A percentile compares a stretch with the other conserved stretches of the same genome.
phyloP scores from a whole-genome alignment of 2,329 filamentous ascomycete species.

The Phialemoniopsis sp. region DNA sequence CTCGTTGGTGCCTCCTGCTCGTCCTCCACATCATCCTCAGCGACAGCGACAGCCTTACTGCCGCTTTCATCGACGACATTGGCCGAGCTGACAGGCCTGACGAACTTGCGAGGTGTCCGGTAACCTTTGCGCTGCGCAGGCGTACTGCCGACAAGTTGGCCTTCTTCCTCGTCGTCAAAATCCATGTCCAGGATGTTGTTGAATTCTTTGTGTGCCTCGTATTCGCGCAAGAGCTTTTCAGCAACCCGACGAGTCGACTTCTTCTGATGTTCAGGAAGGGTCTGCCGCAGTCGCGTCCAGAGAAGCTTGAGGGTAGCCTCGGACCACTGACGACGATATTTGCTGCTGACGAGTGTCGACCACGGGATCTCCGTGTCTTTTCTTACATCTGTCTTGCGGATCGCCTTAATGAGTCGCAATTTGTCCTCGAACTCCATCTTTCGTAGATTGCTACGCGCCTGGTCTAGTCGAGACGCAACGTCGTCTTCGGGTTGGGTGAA shows the following conservation, averaged over 20 bases:
- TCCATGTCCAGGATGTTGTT: conserved; percentile 8
- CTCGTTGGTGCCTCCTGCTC: conserved; percentile 14
- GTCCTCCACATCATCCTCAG: conserved; percentile 11
- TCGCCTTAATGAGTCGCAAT: conserved; percentile 34
- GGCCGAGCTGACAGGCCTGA: neutral
- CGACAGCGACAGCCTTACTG: conserved; percentile 8
- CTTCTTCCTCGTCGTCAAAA: conserved; percentile 3
- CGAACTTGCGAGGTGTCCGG: conserved; percentile 1
- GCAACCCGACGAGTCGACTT: conserved; percentile 8
- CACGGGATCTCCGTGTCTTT: conserved; percentile 46
- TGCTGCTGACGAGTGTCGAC: conserved; percentile 26
- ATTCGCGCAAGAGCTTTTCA: conserved; percentile 8
- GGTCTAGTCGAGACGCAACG: conserved; percentile 16
- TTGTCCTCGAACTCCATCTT: conserved; percentile 40
- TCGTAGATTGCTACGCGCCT: conserved; percentile 34
- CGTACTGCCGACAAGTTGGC: neutral
- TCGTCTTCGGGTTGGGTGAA: conserved; percentile 7
- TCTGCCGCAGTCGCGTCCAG: conserved; percentile 13
- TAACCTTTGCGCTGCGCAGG: neutral
- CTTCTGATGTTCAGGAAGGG: conserved; percentile 8
- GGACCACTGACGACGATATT: conserved; percentile 8
- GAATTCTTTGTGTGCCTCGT: conserved; percentile 2
- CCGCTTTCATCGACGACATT: neutral
- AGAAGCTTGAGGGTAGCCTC: conserved; percentile 11
- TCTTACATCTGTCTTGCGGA: conserved; percentile 32